Percentiles rank a stretch among this genome's conserved stretches.
Conservation (phyloP, 305 asterid genomes). For the Stenogyne calaminthoides region DNA sequence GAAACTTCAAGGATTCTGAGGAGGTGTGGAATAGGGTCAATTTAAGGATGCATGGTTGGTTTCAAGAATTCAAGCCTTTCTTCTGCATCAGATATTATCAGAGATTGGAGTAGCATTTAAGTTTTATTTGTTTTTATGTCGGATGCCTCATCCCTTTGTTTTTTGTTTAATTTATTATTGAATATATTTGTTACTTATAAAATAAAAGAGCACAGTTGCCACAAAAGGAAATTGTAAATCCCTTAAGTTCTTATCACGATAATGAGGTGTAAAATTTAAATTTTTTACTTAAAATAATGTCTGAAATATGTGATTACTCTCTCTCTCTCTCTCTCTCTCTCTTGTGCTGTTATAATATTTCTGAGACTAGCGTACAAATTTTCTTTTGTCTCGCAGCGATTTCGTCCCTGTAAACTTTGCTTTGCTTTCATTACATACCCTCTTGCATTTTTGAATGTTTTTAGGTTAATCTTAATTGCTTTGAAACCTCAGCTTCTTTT, state of each 20-base stretch:
- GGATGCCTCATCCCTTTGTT: no score
- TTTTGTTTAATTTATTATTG: no score
- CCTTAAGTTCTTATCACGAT: slow-evolving; percentile 2
- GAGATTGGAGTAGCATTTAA: no score
- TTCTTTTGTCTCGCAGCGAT: background rate
- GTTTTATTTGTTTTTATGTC: no score
- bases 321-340: background rate
- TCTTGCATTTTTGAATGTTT: background rate
- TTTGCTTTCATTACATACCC: background rate
- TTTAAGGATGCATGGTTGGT: no score
- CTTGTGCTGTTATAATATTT: background rate
- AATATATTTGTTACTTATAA: background rate
- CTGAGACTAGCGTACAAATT: background rate
- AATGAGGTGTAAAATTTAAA: background rate
- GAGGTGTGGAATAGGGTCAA: no score
- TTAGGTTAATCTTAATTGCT: slow-evolving; percentile 15
- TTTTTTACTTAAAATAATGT: background rate
- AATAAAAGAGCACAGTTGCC: background rate
- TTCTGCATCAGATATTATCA: no score
- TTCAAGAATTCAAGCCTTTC: no score
- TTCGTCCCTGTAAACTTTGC: slow-evolving; percentile 5
- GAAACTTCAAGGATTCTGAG: no score
- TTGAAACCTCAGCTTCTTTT: slow-evolving; percentile 22
- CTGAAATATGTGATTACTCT: background rate
- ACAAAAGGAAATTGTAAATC: background rate